Base-by-base conservation (phyloP, 495 filamentous ascomycete genomes). In the Aspergillus affinis region DNA sequence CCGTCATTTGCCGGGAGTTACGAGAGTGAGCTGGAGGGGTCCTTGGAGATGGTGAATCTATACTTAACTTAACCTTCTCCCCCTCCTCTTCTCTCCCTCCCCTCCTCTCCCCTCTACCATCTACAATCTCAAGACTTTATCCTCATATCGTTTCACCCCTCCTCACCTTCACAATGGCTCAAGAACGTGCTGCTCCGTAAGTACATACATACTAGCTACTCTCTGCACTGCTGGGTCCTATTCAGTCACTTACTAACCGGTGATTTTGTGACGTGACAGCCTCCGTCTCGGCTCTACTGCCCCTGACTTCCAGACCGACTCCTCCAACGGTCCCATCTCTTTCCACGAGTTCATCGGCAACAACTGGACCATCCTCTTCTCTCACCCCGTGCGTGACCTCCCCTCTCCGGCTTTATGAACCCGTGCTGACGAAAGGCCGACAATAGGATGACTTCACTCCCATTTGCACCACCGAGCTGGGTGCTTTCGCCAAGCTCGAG, bases 401-500 rank as follows among this genome's bases (percentile, higher is more conserved):
- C 48, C 15, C 48, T 10, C 19, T 12, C n/a, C 6, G 10, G 10
- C 19, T 17, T 2, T 3, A 10, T 17, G 50, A n/a, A 10, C 4
- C 23, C 50, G 13, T 48, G 20, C 29, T 29, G 20, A 61, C n/a
- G 18, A 55, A 55, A 12, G 12, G 18, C 20, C 45, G n/a, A 30
- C 17, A 12, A 26, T 57, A 69, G 65, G 78, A 77, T 71, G 89
- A 93, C 76, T 92, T 87, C 80, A 92, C 92, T 8, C 92, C 93
- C 63, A 92, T 98, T 64, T 98, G 94, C 84, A 98, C 94, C 75
- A 98, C 94, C 60, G 94, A 98, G 85, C 89, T 98, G 65, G 94
- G 94, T 72, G 95, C 95, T 62, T 97, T 87, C 71, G 93, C 95
- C 66, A 96, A 96, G 78, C 89, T 98, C 62, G 90, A 97, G 83